Base-by-base conservation (phyloP, 225 moss, liverwort and hornwort genomes). In the Lunularia cruciata region DNA sequence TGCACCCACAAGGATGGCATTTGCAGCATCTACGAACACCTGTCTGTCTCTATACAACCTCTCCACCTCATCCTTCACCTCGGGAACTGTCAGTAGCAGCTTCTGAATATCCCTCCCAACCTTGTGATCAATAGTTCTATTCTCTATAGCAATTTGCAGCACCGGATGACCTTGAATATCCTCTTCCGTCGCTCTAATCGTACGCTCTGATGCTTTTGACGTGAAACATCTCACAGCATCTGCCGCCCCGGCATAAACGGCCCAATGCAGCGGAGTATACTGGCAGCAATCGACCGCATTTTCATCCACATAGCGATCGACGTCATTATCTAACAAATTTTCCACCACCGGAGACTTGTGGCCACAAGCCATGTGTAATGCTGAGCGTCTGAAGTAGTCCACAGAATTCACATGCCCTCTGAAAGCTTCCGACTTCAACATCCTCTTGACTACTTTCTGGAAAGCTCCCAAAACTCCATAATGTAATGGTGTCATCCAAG, bases 1-100 rank as follows among this genome's bases (percentile, higher is more conserved):
- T 23, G 82, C 86, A 18, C 84, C 86, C 3, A 89, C 88, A 0
- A 86, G 67, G 11, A 86, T 84, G 13, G 86, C 82, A 71, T 89
- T 86, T 0, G 84, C 76, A 0, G 78, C 86, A 13, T 89, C 86
- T 0, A 89, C 84, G 46, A 77, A 83, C 0, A 89, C 86, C 42
- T 89, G 76, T 23, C 80, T 66, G 67, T 89, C 88, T 56, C 74
- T 25, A 36, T 89, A 89, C 58, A 86, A 37, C 35, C 75, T 39
- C 54, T 86, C 74, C 6, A 86, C 68, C 37, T 83, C 77, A 30
- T 83, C 80, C 63, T 82, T 80, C 10, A 89, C 80, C 18, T 84
- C 88, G 10, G 73, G 60, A 5, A 56, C 58, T 0, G 65, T 77
- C 14, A 84, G 56, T 14, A 89, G 77, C 14, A 81, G 40, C 70